These are phyloP conservation scores for Phytopythium sindhum DNA, from an alignment of 352 stramenopile species.

Conservation along the genomic window DNA sequence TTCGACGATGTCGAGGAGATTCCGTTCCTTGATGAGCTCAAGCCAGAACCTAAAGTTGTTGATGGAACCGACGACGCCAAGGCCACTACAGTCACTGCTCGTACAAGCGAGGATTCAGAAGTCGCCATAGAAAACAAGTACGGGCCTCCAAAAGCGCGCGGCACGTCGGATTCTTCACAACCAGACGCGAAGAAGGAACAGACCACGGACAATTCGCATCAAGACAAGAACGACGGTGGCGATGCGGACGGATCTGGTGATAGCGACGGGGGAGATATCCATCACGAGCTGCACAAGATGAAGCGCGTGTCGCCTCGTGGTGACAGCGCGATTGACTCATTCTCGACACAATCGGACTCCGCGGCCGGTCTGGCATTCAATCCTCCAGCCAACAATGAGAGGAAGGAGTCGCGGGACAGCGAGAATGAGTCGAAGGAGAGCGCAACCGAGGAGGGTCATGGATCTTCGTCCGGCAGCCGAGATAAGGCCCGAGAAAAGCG, in stretches of 20 bases:
- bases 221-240: conserved; percentile 24
- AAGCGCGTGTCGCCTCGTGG: conserved; percentile 31
- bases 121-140: conserved; percentile 62
- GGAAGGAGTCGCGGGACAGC: conserved; percentile 6
- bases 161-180: neutral
- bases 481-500: conserved; percentile 48
- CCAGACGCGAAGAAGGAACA: conserved; percentile 21
- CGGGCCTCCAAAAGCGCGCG: conserved; percentile 20
- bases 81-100: neutral
- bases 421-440: conserved; percentile 39
- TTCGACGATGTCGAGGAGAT: conserved; percentile 83
- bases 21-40: conserved; percentile 61
- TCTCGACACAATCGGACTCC: conserved; percentile 6
- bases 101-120: conserved; percentile 35
- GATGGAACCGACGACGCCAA: neutral
- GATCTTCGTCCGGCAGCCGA: conserved; percentile 9
- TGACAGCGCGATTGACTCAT: conserved; percentile 22
- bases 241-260: conserved; percentile 17
- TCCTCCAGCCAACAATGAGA: conserved; percentile 9
- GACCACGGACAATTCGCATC: conserved; percentile 14
- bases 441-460: conserved; percentile 11
- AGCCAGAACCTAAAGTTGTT: conserved; percentile 32
- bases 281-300: conserved; percentile 58
- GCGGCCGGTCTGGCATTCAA: conserved; percentile 11
- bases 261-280: conserved; percentile 23